Evolutionary conservation across 2,329 filamentous ascomycete species (phyloP), one percentile per base, ranked within the genome.

Genomic region (Fusarium anguioides): DNA sequence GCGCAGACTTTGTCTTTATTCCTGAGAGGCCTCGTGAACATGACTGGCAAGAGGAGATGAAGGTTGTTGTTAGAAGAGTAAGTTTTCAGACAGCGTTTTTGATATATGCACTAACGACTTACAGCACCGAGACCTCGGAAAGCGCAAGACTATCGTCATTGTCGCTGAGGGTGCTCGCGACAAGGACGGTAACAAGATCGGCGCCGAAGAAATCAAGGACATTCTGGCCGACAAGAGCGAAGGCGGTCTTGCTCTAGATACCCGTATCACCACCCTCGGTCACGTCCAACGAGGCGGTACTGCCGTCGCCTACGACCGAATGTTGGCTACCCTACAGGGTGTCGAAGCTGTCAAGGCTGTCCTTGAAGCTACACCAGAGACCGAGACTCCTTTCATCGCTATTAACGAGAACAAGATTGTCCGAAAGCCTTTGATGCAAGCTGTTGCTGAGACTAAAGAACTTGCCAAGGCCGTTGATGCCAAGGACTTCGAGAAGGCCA

Each of bases 401-500:
- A 94, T 99, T 71, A 94, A 91, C 67, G 96, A 99, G 83, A 98
- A 98, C 86, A 97, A 99, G 82, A 98, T 99, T 76, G 89, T 94
- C 68, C 89, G 94, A 54, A 94, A 94, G 72, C 91, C 94, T 20
- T 83, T 99, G 24, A 91, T 98, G 83, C 87, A 97, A 75, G 94
- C 96, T 2, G 96, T 99, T 12, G 82, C 87, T 44, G 87, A 94
- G 74, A 99, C 96, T 26, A 91, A 97, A 78, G 86, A 91, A 54
- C 93, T 98, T 1, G 88, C 93, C 15, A 86, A 87, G 69, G 91
- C 92, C 29, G 97, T 99, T 58, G 86, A 93, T 23, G 87, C 85
- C 53, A 94, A 94, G 76, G 90, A 98, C 71, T 99, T 97, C 75
- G 89, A 91, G 33, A 87, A 83, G 62, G 96, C 96, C 37, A 97